Evolutionary conservation across 306 rosid genomes (phyloP), one percentile per base, ranked within the genome.

Genomic region (Prunus padus): DNA sequence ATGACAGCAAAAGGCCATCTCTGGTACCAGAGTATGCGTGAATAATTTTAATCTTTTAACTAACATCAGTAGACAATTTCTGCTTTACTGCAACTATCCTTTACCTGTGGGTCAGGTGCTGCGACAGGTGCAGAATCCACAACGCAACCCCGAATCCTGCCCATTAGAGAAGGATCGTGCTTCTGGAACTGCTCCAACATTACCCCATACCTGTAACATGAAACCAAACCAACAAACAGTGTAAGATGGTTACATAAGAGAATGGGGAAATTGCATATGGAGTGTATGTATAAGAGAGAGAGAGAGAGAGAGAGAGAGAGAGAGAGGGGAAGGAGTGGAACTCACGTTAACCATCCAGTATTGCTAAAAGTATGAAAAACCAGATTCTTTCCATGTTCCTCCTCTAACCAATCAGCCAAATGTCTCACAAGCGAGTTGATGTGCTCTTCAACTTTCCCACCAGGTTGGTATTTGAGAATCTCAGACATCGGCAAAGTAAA

Each of bases 111-210:
- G 25, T 95, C 99, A 83, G 96, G 91, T 72, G 82, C 72, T 1
- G 99, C 97, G 85, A 89, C 98, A 61, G 99, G 99, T 42, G 99
- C 99, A 80, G 99, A 95, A 88, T 95, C 99, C 42, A 95, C 97
- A 82, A 95, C 73, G 82, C 99, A 95, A 30, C 99, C 97, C 79
- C 73, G 88, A 71, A 95, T 95, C 92, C 86, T 89, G 73, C 80
- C 86, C 82, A 62, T 84, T 55, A 88, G 25, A 75, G 92, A 81
- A 33, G 85, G 78, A 83, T 90, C 89, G 46, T 85, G 90, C 79
- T 67, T 84, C 63, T 95, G 89, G 76, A 92, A 86, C 71, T 70
- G 82, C 87, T 95, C 97, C 79, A 95, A 81, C 30, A 92, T 88
- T 72, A 85, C 91, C 52, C 99, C 99, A 70, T 95, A 95, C 62